phyloP scores from a whole-genome alignment of 1,139 yeast genomes.

The Candida pseudoviswanathii region DNA sequence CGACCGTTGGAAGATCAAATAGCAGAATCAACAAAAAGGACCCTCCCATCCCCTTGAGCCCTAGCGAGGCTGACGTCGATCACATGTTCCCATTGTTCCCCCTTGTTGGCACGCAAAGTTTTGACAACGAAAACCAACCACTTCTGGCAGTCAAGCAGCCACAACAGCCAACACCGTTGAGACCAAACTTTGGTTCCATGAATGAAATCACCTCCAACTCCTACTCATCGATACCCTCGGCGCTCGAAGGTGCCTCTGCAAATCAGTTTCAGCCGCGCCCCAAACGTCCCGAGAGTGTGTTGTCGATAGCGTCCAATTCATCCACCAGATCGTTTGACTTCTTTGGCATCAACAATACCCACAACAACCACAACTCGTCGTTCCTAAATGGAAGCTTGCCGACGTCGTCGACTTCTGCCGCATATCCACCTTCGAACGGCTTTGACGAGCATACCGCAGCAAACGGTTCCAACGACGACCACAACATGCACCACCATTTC shows the following conservation, averaged over 20 bases:
- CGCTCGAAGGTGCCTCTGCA: conserved; percentile 3
- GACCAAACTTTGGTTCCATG: conserved; percentile 7
- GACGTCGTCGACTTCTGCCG: conserved; percentile 29
- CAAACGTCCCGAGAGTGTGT: conserved; percentile 45
- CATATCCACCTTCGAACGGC: conserved; percentile 32
- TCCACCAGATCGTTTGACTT: conserved; percentile 27
- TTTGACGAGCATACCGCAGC: conserved; percentile 7
- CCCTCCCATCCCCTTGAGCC: conserved; percentile 10
- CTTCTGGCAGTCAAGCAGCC: conserved; percentile 26
- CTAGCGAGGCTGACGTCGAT: conserved; percentile 21
- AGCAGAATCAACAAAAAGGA: neutral
- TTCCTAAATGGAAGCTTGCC: conserved; percentile 25
- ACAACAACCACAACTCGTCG: conserved; percentile 11
- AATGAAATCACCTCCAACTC: conserved; percentile 4
- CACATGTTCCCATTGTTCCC: conserved; percentile 55
- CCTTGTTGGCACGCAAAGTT: conserved; percentile 48
- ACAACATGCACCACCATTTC: conserved; percentile 16
- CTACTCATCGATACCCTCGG: conserved; percentile 7
- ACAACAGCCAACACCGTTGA: conserved; percentile 14
- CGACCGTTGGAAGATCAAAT: neutral
- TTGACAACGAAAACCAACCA: conserved; percentile 42
- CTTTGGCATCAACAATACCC: conserved; percentile 7
- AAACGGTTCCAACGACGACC: conserved; percentile 7
- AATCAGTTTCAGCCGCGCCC: conserved; percentile 31
- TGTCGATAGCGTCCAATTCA: conserved; percentile 43